These are phyloP conservation scores for Mortierella claussenii DNA, from an alignment of 192 early-diverging fungal species.

Conservation along the genomic window DNA sequence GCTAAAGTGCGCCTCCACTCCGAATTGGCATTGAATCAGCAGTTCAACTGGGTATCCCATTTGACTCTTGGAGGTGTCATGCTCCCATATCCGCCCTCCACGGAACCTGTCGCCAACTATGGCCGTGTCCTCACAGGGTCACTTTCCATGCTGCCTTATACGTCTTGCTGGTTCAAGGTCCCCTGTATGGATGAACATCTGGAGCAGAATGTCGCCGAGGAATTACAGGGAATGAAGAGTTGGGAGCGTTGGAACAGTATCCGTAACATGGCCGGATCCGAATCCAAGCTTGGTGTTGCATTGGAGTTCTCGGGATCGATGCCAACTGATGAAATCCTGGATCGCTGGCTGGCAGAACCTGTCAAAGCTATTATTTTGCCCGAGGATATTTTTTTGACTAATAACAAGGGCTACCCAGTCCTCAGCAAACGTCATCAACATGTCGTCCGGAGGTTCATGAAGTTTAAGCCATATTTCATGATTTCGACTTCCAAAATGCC, in stretches of 20 bases:
- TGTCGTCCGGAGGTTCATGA: slow-evolving; percentile 67
- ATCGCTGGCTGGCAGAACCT: slow-evolving; percentile 91
- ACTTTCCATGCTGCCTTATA: slow-evolving; percentile 28
- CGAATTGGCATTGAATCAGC: slow-evolving; percentile 69
- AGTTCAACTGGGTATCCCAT: slow-evolving; percentile 78
- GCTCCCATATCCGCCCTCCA: slow-evolving; percentile 55
- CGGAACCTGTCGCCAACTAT: slow-evolving; percentile 60
- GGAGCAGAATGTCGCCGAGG: slow-evolving; percentile 13
- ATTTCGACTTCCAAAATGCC: slow-evolving; percentile 43
- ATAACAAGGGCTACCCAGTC: slow-evolving; percentile 90
- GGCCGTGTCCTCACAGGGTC: slow-evolving; percentile 61
- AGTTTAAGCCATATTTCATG: slow-evolving; percentile 50
- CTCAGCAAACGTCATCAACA: slow-evolving; percentile 81
- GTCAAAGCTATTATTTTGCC: slow-evolving; percentile 81
- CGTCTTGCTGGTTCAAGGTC: slow-evolving; percentile 30
- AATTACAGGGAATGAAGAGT: slow-evolving; percentile 36
- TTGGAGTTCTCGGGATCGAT: slow-evolving; percentile 65
- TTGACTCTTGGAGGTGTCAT: slow-evolving; percentile 71
- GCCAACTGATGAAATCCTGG: slow-evolving; percentile 55
- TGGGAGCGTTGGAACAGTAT: slow-evolving; percentile 89
- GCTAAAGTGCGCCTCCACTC: slow-evolving; percentile 61
- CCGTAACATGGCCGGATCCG: slow-evolving; percentile 75
- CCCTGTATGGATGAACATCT: slow-evolving; percentile 61
- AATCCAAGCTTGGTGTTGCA: slow-evolving; percentile 71
- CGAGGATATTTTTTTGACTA: slow-evolving; percentile 76